Base-by-base conservation (phyloP, 1,284 basidiomycete genomes). In the Cutaneotrichosporon arboriforme region DNA sequence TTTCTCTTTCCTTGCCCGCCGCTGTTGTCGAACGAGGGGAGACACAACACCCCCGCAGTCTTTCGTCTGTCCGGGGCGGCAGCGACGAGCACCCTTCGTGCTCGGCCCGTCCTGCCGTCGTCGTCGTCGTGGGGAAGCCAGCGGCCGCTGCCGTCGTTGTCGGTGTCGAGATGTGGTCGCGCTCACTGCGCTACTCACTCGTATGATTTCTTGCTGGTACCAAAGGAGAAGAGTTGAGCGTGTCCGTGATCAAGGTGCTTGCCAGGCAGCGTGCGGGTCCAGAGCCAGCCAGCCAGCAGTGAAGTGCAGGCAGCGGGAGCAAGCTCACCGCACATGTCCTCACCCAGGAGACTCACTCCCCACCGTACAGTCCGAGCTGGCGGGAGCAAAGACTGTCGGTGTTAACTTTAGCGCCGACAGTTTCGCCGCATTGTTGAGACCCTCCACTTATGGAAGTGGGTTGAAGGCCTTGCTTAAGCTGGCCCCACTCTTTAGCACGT, bases 1-100 rank as follows among this genome's bases (percentile, higher is more conserved):
- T 67, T 49, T 67, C 44, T 70, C 70, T 64, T 58, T 69, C 68
- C 68, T 72, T 45, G 69, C 56, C 56, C 52, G 44, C 22, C 61
- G 49, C 39, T 38, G 36, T 37, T 34, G 20, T 39, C 23, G 14
- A 26, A 26, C 15, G n/a, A n/a, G n/a, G n/a, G n/a, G n/a, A n/a
- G 8, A n/a, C 31, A 10, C 31, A 18, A n/a, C 39, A 18, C 39
- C 18, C 36, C 4, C 36, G 7, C 36, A 38, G n/a, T 20, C 35
- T 37, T 17, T 20, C n/a, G 18, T 13, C 42, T n/a, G 12, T 35
- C 22, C 36, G 20, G 13, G 33, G 46, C 8, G 34, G 34, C 42
- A 18, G 18, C 14, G 20, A 17, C 37, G 20, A 31, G 26, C 10
- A 31, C 26, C n/a, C 47, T 4, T 17, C 13, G 17, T 14, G 9